Percentiles rank a stretch among this genome's conserved stretches.
Conservation (phyloP, 2,329 filamentous ascomycete species). For the Didymella sp. region DNA sequence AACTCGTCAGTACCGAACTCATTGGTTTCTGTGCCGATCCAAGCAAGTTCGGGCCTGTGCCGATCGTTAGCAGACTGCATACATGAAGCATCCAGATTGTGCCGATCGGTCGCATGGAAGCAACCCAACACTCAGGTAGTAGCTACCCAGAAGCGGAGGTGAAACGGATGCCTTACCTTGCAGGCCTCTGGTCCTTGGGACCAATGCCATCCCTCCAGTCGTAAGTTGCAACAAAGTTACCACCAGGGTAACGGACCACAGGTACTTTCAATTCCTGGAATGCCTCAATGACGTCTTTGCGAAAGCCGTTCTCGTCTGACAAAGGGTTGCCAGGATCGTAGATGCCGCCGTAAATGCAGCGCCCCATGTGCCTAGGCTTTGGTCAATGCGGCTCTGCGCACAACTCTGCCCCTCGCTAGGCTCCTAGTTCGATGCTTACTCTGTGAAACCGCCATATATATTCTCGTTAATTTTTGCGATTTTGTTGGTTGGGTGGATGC, state of each 20-base stretch:
- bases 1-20: constrained; percentile 88
- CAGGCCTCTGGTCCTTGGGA: constrained; percentile 71
- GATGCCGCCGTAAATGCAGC: constrained; percentile 86
- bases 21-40: constrained; percentile 78
- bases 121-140: neutral
- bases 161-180: constrained; percentile 48
- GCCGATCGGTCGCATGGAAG: neutral
- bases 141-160: neutral
- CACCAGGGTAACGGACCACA: constrained; percentile 80
- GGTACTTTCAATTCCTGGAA: constrained; percentile 77
- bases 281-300: constrained; percentile 72
- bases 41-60: constrained; percentile 74
- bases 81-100: neutral
- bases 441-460: constrained; percentile 84
- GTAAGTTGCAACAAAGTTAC: constrained; percentile 85
- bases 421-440: constrained; percentile 60
- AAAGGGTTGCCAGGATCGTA: constrained; percentile 78
- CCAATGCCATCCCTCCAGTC: constrained; percentile 86
- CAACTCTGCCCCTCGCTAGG: constrained; percentile 14
- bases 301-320: constrained; percentile 77
- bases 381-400: constrained; percentile 30
- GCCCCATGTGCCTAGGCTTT: constrained; percentile 76
- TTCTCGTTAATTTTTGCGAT: constrained; percentile 79
- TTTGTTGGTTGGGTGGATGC: constrained; percentile 68
- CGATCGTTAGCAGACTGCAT: constrained; percentile 13